phyloP scores from a whole-genome alignment of 2,329 filamentous ascomycete genomes.

The Fusarium hostae region DNA sequence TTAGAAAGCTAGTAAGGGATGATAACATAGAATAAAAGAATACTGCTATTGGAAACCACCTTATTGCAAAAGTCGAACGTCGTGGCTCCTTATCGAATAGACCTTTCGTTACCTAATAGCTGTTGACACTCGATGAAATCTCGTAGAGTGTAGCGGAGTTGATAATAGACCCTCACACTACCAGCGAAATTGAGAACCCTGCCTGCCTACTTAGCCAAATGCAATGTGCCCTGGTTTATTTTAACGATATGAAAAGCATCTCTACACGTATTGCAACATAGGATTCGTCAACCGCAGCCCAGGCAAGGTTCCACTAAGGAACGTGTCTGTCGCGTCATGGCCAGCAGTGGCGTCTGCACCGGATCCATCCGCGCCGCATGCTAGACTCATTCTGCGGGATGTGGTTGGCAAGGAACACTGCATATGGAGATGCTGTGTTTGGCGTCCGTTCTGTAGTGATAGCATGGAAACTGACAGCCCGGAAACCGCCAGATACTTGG shows the following conservation, averaged over 20 bases:
- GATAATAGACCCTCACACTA: not conserved
- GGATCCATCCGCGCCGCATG: constrained; percentile 26
- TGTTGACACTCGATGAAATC: not conserved
- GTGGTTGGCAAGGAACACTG: constrained; percentile 9
- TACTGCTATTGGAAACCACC: not conserved
- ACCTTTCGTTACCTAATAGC: not conserved
- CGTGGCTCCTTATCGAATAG: not conserved
- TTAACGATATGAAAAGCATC: not conserved
- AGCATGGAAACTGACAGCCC: not conserved
- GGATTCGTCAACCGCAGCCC: constrained; percentile 1
- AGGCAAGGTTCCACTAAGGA: constrained; percentile 9
- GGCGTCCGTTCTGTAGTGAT: not conserved
- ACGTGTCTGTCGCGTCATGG: constrained; percentile 9
- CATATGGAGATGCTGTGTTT: not conserved
- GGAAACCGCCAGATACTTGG: not conserved
- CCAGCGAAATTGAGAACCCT: not conserved
- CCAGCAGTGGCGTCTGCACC: constrained; percentile 24
- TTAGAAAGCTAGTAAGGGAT: not conserved
- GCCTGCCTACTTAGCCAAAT: not conserved
- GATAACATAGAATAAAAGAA: constrained; percentile 22
- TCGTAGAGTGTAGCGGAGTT: not conserved
- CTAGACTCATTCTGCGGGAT: constrained; percentile 3
- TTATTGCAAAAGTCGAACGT: not conserved
- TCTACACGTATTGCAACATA: not conserved
- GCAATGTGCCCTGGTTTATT: not conserved